These are phyloP conservation scores for Inonotus obliquus DNA, from an alignment of 1,284 basidiomycete species.

Conservation along the genomic window DNA sequence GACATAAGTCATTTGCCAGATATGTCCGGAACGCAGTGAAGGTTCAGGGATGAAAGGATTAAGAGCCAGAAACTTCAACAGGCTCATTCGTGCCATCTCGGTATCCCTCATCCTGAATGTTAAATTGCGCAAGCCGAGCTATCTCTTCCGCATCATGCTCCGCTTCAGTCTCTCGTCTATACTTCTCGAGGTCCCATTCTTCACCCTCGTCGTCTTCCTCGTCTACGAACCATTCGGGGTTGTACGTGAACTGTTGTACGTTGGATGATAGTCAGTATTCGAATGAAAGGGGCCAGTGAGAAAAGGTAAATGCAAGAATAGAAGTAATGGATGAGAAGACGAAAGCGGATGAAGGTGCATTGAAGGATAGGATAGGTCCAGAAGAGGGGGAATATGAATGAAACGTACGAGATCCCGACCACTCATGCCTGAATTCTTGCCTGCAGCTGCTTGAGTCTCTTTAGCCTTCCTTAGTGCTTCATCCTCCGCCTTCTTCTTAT, in stretches of 20 bases:
- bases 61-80: neutral
- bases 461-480: constrained; percentile 85
- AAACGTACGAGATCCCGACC: constrained; percentile 85
- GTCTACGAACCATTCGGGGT: constrained; percentile 92
- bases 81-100: constrained; percentile 4
- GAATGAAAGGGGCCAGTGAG: neutral
- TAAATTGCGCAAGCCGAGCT: constrained; percentile 31
- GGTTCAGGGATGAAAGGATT: neutral
- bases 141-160: constrained; percentile 47
- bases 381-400: constrained; percentile 1
- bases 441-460: constrained; percentile 78
- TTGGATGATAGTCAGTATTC: constrained; percentile 7
- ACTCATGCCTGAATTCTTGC: constrained; percentile 91
- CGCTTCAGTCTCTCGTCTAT: constrained; percentile 58
- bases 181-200: constrained; percentile 69
- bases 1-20: too few species aligned
- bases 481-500: constrained; percentile 87
- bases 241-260: constrained; percentile 80
- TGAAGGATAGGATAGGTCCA: neutral
- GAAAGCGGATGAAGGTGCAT: neutral
- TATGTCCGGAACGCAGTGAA: too few species aligned
- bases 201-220: constrained; percentile 74
- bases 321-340: neutral
- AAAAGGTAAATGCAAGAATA: too few species aligned
- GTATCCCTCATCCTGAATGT: constrained; percentile 24